Evolutionary conservation across 2,329 filamentous ascomycete genomes (phyloP).

Genomic region (Sporothrix pseudoabietina): DNA sequence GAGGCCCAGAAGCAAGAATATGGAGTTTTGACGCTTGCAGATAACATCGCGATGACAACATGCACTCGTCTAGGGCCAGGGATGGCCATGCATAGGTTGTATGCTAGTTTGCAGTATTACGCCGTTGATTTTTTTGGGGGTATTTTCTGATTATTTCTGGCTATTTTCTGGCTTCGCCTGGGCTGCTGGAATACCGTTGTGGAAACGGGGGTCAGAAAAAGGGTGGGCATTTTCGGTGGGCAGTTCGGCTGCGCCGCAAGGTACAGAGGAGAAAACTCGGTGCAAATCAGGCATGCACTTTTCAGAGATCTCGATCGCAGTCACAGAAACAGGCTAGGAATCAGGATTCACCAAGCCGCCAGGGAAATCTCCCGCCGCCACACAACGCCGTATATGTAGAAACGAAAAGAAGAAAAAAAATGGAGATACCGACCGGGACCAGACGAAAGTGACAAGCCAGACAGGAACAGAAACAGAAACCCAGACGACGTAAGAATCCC

Average conservation of each 20-base stretch:
- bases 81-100: neutral
- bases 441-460: too few relatives aligned
- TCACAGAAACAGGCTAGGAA: neutral
- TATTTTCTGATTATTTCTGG: too few relatives aligned
- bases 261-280: neutral
- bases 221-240: neutral
- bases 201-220: neutral
- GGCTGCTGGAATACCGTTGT: neutral
- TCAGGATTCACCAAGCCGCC: conserved; percentile 1
- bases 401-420: neutral
- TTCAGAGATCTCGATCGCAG: conserved; percentile 14
- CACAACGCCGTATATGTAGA: neutral
- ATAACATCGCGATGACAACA: neutral
- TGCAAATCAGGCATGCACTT: neutral
- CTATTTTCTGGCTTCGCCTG: too few relatives aligned
- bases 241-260: neutral
- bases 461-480: neutral
- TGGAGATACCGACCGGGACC: neutral
- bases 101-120: conserved; percentile 9
- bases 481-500: neutral
- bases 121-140: neutral
- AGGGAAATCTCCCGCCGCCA: conserved; percentile 4
- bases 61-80: neutral
- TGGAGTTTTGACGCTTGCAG: neutral
- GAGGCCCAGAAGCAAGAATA: conserved; percentile 14